phyloP scores from a whole-genome alignment of 2,329 filamentous ascomycete species.

The Gaeumannomyces sp. region DNA sequence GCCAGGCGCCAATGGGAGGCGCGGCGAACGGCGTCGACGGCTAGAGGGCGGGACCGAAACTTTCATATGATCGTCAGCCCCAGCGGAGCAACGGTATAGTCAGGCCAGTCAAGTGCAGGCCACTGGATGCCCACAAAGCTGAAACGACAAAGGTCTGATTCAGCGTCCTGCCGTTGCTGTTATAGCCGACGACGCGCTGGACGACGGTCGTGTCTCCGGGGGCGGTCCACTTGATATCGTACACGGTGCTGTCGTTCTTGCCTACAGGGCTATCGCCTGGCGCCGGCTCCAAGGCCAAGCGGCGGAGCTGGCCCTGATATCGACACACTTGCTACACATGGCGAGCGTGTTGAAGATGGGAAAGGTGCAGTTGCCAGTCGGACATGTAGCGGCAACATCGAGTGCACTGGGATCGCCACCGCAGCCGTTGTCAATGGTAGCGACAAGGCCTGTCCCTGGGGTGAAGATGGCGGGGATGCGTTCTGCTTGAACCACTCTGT shows the following conservation, averaged over 20 bases:
- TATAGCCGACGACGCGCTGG: not conserved
- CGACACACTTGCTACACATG: not conserved
- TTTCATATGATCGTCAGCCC: not conserved
- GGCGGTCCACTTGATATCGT: not conserved
- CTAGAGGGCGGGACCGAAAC: not conserved
- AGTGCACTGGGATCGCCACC: too few species aligned
- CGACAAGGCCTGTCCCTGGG: not conserved
- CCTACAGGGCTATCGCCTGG: too few species aligned
- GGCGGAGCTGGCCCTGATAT: not conserved
- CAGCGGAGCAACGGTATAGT: not conserved
- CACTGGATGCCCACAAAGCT: not conserved
- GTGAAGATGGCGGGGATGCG: not conserved
- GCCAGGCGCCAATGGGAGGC: not conserved
- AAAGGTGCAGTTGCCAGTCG: not conserved
- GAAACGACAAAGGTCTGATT: not conserved
- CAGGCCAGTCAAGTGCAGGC: not conserved
- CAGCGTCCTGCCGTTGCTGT: not conserved
- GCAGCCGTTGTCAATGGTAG: not conserved
- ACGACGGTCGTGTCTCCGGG: not conserved
- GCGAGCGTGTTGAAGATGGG: not conserved
- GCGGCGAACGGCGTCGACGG: not conserved
- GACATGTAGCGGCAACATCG: not conserved
- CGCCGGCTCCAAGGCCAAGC: not conserved
- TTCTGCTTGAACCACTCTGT: not conserved
- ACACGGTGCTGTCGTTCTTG: not conserved